A percentile compares a stretch with the other conserved stretches of the same genome.
These are phyloP conservation scores for Gillenia trifoliata DNA, from an alignment of 306 rosid genomes.

Conservation along the genomic window DNA sequence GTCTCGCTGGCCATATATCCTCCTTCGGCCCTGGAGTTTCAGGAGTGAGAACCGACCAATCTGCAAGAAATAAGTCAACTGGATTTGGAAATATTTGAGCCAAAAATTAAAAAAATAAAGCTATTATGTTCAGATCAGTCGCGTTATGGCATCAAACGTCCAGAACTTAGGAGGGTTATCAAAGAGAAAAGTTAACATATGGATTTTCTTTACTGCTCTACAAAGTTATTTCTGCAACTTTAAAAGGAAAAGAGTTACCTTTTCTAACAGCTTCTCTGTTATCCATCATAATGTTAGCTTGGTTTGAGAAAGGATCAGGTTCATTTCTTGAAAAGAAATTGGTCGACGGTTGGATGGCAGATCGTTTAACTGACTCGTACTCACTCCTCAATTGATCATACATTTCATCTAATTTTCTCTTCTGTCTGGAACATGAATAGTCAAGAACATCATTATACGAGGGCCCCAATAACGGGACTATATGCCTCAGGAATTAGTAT, in stretches of 20 bases:
- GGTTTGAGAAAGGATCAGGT: constrained; percentile 70
- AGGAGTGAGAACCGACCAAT: constrained; percentile 66
- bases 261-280: constrained; percentile 67
- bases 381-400: constrained; percentile 91
- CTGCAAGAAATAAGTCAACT: constrained; percentile 91
- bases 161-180: neutral
- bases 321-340: constrained; percentile 88
- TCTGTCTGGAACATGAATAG: constrained; percentile 61
- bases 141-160: neutral
- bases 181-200: neutral
- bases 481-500: neutral
- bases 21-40: constrained; percentile 99
- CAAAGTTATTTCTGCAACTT: neutral
- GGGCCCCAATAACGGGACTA: constrained; percentile 13
- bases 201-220: neutral
- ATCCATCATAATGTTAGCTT: constrained; percentile 61
- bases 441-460: constrained; percentile 6
- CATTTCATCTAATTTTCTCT: constrained; percentile 99
- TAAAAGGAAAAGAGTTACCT: constrained; percentile 51
- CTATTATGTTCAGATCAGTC: constrained; percentile 11
- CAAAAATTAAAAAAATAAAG: neutral
- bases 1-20: constrained; percentile 88
- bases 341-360: constrained; percentile 78
- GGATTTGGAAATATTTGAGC: constrained; percentile 65
- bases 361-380: constrained; percentile 67